phyloP scores from a whole-genome alignment of 2,329 filamentous ascomycete species.

The Monilinia aucupariae region DNA sequence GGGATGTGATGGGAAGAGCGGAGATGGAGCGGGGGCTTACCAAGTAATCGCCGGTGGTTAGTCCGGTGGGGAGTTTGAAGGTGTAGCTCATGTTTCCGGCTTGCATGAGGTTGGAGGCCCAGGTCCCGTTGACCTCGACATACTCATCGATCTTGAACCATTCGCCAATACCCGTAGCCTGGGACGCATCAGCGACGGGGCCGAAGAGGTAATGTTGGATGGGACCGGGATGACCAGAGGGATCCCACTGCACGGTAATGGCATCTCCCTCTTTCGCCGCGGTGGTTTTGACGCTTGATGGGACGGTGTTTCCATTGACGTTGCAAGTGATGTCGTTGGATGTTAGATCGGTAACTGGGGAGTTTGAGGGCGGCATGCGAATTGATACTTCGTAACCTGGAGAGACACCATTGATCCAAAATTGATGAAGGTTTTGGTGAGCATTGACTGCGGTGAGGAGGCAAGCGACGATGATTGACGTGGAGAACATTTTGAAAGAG shows the following conservation, averaged over 20 bases:
- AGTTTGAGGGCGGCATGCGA: constrained; percentile 46
- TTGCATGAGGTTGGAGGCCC: constrained; percentile 33
- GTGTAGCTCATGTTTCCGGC: constrained; percentile 29
- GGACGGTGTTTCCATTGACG: constrained; percentile 35
- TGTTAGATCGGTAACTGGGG: constrained; percentile 43
- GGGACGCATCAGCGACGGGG: constrained; percentile 30
- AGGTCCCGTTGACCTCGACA: constrained; percentile 30
- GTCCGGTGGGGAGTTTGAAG: constrained; percentile 26
- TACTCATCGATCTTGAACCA: constrained; percentile 36
- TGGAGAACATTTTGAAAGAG: constrained; percentile 30
- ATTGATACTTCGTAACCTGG: constrained; percentile 37
- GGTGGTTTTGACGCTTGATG: constrained; percentile 33
- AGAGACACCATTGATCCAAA: constrained; percentile 39
- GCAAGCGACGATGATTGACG: constrained; percentile 26
- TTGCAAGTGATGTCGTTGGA: constrained; percentile 48
- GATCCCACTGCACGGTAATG: constrained; percentile 39
- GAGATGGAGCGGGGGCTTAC: neutral
- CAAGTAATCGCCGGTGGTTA: constrained; percentile 29
- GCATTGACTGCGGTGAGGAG: constrained; percentile 33
- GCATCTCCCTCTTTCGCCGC: constrained; percentile 35
- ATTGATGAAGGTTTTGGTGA: constrained; percentile 41
- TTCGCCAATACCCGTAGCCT: constrained; percentile 31
- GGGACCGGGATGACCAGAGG: constrained; percentile 38
- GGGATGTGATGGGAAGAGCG: neutral
- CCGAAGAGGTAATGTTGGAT: constrained; percentile 39